These are phyloP conservation scores for Wallacemonas rigidus DNA, from an alignment of 208 protist species.

Conservation along the genomic window DNA sequence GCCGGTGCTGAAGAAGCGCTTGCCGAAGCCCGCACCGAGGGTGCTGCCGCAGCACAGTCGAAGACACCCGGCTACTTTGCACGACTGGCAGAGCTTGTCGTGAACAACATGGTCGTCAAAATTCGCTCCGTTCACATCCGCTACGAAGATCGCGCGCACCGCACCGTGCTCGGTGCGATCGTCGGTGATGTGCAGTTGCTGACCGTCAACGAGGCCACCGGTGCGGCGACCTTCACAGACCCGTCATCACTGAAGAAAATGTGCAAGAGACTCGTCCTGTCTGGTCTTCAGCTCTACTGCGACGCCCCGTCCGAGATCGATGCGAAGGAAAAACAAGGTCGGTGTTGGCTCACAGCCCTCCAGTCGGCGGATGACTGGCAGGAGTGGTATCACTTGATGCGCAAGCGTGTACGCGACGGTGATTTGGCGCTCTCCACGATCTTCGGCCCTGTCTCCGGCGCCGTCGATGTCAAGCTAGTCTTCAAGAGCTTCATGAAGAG, in stretches of 20 bases:
- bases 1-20: conserved; percentile 15
- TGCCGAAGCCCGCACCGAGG: too few relatives aligned
- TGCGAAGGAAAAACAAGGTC: conserved; percentile 20
- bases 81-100: conserved; percentile 74
- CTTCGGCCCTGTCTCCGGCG: conserved; percentile 74
- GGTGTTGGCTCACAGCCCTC: conserved; percentile 50
- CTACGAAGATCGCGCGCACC: conserved; percentile 72
- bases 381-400: conserved; percentile 78
- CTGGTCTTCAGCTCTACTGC: conserved; percentile 84
- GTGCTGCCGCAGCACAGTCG: background rate
- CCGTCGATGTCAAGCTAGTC: conserved; percentile 62
- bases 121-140: conserved; percentile 82
- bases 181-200: conserved; percentile 77
- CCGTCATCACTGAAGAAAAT: conserved; percentile 50
- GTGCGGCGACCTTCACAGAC: conserved; percentile 77
- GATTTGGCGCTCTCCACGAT: conserved; percentile 68
- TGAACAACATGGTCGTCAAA: conserved; percentile 90
- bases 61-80: conserved; percentile 63
- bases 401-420: conserved; percentile 58
- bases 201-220: conserved; percentile 69
- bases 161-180: conserved; percentile 68
- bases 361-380: conserved; percentile 39
- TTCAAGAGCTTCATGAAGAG: conserved; percentile 71
- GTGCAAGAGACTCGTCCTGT: conserved; percentile 76
- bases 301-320: conserved; percentile 57